Evolutionary conservation across 1,284 basidiomycete genomes (phyloP).

Genomic region (Cerioporus squamosus): DNA sequence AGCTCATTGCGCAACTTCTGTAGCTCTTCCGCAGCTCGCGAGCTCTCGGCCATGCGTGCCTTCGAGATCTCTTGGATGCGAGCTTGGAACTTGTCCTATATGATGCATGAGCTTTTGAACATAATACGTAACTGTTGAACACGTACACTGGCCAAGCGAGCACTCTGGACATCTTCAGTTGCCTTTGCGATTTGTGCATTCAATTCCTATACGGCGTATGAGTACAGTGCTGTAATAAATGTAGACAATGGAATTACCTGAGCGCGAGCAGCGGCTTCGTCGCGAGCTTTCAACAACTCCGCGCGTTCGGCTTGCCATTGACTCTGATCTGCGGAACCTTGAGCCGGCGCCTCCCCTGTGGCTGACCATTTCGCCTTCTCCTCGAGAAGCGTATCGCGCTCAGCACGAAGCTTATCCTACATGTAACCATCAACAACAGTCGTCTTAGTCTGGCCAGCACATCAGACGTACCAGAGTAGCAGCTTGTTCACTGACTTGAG

Average conservation of each 20-base stretch:
- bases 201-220: conserved; percentile 39
- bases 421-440: not conserved
- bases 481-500: conserved; percentile 16
- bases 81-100: conserved; percentile 50
- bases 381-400: conserved; percentile 61
- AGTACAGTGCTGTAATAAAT: not conserved
- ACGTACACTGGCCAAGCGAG: conserved; percentile 42
- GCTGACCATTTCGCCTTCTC: conserved; percentile 60
- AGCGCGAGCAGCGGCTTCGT: conserved; percentile 58
- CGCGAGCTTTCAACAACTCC: conserved; percentile 58
- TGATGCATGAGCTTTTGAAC: not conserved
- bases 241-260: conserved; percentile 45
- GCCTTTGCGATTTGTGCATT: conserved; percentile 52
- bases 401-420: conserved; percentile 59
- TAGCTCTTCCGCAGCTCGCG: conserved; percentile 54
- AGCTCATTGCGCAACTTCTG: conserved; percentile 56
- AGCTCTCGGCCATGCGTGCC: conserved; percentile 41
- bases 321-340: conserved; percentile 37
- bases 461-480: conserved; percentile 46
- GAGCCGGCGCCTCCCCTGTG: conserved; percentile 28
- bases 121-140: not conserved
- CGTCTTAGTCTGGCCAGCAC: too few relatives aligned
- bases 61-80: conserved; percentile 43
- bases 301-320: conserved; percentile 63
- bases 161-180: conserved; percentile 48